Evolutionary conservation across 2,329 filamentous ascomycete genomes (phyloP), one percentile per base, ranked within the genome.

Genomic region (Fusarium caatingaense): DNA sequence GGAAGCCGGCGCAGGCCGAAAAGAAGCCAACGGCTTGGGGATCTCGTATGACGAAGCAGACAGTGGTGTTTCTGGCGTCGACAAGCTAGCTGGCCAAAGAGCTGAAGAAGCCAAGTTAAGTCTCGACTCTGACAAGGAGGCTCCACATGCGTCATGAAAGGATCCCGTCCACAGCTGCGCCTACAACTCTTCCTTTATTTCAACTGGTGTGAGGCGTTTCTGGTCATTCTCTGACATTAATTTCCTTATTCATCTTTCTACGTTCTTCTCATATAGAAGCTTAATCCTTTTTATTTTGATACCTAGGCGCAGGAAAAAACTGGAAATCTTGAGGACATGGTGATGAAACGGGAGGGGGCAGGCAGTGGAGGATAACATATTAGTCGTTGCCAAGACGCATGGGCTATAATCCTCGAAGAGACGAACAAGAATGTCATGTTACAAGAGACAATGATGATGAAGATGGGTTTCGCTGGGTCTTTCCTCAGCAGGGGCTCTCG

Each of bases 1-100:
- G 49, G 75, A 75, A 20, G 59, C 75, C 27, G 66, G 70, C 21
- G 53, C 65, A 23, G 54, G 60, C 15, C 64, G 69, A 57, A 76
- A 76, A 56, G 72, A 73, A 46, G 48, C 74, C 34, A 80, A 82
- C 37, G 80, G 81, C 13, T 76, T 83, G n/a, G 82, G 83, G 3
- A 82, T 84, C 23, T 76, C 72, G 5, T 81, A 80, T 50, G 79
- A 79, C 53, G 82, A 83, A 65, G 76, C 78, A 2, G 82, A 85
- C 68, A 81, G 81, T 70, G 81, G 79, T 23, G 79, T 82, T 20
- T 80, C 82, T 9, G 83, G 81, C 20, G 68, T 84, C 51, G 82
- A 83, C 68, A 83, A 81, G 68, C 66, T 79, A 40, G 76, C 74
- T 6, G 69, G 76, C 3, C 76, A 76, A 28, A 79, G 78, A 60